Percentiles rank a stretch among this genome's conserved stretches.
These are phyloP conservation scores for Bathelium albidoporum DNA, from an alignment of 495 filamentous ascomycete genomes.

Conservation along the genomic window DNA sequence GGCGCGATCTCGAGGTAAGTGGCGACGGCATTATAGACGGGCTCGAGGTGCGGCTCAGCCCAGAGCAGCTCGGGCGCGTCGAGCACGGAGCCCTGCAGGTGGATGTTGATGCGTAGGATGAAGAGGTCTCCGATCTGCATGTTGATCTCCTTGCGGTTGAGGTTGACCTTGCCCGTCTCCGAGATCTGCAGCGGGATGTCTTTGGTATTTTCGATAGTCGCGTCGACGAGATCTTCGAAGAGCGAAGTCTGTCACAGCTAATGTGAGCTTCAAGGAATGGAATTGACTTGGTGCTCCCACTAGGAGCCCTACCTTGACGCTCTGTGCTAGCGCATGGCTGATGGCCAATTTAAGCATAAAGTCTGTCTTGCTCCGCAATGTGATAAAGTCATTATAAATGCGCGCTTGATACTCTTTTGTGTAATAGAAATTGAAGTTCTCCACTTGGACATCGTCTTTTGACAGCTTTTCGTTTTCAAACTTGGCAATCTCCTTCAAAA, in stretches of 20 bases:
- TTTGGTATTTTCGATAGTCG: constrained; percentile 81
- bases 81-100: constrained; percentile 92
- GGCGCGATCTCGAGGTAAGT: constrained; percentile 98
- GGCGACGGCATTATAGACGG: constrained; percentile 86
- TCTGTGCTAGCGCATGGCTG: constrained; percentile 87
- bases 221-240: constrained; percentile 91
- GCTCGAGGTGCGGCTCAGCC: constrained; percentile 93
- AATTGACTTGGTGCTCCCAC: not conserved
- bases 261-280: not conserved
- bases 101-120: constrained; percentile 93
- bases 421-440: constrained; percentile 99
- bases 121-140: constrained; percentile 98
- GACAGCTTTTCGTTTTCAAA: constrained; percentile 86
- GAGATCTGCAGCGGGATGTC: constrained; percentile 86
- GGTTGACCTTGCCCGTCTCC: constrained; percentile 75
- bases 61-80: constrained; percentile 97
- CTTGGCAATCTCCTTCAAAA: constrained; percentile 89
- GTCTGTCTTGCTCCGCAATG: constrained; percentile 78
- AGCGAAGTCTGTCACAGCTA: constrained; percentile 65
- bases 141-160: constrained; percentile 79
- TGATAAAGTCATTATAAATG: constrained; percentile 99
- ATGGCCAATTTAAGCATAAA: constrained; percentile 98
- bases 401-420: constrained; percentile 92
- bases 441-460: constrained; percentile 81
- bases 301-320: constrained; percentile 57